Percentiles rank a stretch among this genome's conserved stretches.
Evolutionary conservation across 352 stramenopile species (phyloP).

Genomic region (Globisporangium radiosum): DNA sequence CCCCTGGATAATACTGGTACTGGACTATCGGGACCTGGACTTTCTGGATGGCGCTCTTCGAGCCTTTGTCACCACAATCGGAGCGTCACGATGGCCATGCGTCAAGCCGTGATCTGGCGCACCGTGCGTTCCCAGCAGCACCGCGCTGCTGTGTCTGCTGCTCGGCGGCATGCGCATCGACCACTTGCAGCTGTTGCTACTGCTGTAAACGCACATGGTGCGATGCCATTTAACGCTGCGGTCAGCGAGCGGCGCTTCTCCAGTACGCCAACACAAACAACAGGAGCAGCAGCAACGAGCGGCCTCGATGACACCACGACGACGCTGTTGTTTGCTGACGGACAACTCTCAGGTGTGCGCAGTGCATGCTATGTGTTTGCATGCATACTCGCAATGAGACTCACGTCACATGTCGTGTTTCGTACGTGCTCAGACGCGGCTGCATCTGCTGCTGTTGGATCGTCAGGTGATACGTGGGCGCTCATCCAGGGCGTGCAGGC

Average conservation of each 20-base stretch:
- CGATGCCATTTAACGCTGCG: not conserved
- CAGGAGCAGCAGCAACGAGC: too few relatives aligned
- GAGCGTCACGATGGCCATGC: too few relatives aligned
- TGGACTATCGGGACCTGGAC: too few relatives aligned
- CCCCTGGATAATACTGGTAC: too few relatives aligned
- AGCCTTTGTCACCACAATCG: too few relatives aligned
- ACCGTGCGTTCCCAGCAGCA: too few relatives aligned
- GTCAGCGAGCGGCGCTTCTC: slow-evolving; percentile 24
- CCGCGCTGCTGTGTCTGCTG: too few relatives aligned
- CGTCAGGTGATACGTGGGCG: slow-evolving; percentile 24
- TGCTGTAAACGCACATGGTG: not conserved
- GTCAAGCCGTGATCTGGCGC: too few relatives aligned
- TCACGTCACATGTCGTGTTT: not conserved
- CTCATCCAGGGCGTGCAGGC: slow-evolving; percentile 58
- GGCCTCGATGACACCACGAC: slow-evolving; percentile 21
- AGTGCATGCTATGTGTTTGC: not conserved
- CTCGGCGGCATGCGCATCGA: too few relatives aligned
- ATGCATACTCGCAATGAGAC: not conserved
- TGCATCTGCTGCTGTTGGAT: slow-evolving; percentile 13
- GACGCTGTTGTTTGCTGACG: slow-evolving; percentile 17
- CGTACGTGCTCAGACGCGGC: slow-evolving; percentile 19
- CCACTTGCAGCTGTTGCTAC: too few relatives aligned
- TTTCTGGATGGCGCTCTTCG: too few relatives aligned
- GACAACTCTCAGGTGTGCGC: slow-evolving; percentile 28
- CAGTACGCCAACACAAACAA: not conserved